A percentile compares a stretch with the other conserved stretches of the same genome.
Evolutionary conservation across 2,329 filamentous ascomycete genomes (phyloP).

Genomic region (Lecanicillium sp.): DNA sequence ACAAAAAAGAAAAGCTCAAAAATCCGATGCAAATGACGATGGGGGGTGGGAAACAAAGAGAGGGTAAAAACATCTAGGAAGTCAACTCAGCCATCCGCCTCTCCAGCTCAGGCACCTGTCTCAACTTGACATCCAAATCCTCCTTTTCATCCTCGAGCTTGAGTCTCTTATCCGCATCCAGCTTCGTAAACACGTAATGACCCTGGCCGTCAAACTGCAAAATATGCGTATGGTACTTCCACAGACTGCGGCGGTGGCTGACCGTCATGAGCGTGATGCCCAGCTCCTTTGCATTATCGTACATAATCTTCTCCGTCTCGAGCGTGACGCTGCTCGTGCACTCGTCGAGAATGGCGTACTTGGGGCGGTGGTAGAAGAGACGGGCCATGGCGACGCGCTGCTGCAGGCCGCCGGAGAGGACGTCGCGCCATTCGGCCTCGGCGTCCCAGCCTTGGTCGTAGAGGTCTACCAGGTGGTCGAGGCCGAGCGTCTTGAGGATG

Average conservation of each 20-base stretch:
- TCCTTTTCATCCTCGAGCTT: constrained; percentile 93
- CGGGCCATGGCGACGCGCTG: constrained; percentile 96
- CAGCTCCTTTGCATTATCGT: constrained; percentile 85
- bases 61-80: constrained; percentile 2
- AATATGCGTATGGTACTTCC: constrained; percentile 94
- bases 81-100: constrained; percentile 74
- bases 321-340: constrained; percentile 94
- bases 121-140: constrained; percentile 76
- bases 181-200: constrained; percentile 75
- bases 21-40: neutral
- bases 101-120: constrained; percentile 83
- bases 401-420: constrained; percentile 84
- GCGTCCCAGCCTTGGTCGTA: constrained; percentile 79
- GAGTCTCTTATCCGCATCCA: constrained; percentile 82
- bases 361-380: constrained; percentile 85
- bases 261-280: constrained; percentile 97
- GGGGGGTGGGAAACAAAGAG: neutral
- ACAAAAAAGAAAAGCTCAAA: no score
- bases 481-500: constrained; percentile 71
- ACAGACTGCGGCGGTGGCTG: constrained; percentile 79
- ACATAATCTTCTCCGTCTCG: constrained; percentile 93
- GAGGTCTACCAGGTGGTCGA: constrained; percentile 72
- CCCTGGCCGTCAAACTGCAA: constrained; percentile 96
- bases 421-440: constrained; percentile 94
- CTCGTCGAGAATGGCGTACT: constrained; percentile 94